These are phyloP conservation scores for Trametes elegans DNA, from an alignment of 768 basidiomycete species.

Conservation along the genomic window DNA sequence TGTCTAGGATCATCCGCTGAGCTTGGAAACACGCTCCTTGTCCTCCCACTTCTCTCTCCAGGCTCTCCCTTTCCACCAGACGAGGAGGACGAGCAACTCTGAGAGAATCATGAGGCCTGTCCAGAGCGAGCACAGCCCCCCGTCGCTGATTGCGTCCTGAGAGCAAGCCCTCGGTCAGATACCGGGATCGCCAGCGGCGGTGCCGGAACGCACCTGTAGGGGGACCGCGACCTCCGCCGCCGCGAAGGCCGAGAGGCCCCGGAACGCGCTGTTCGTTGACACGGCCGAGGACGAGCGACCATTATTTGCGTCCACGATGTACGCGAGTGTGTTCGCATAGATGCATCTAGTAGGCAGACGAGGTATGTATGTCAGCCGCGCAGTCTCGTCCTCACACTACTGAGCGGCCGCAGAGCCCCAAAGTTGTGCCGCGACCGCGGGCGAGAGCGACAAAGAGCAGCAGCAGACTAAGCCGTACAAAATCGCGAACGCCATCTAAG, in stretches of 20 bases:
- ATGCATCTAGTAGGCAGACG: slow-evolving; percentile 42
- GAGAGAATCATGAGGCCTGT: slow-evolving; percentile 50
- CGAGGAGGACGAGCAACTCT: slow-evolving; percentile 56
- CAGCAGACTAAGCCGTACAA: slow-evolving; percentile 36
- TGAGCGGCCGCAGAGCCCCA: slow-evolving; percentile 22
- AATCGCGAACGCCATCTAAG: slow-evolving; percentile 31
- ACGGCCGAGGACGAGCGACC: slow-evolving; percentile 77
- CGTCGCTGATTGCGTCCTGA: slow-evolving; percentile 71
- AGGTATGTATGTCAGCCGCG: too few relatives aligned
- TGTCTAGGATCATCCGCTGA: too few relatives aligned
- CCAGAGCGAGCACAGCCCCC: slow-evolving; percentile 74
- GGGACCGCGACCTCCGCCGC: slow-evolving; percentile 74
- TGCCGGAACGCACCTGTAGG: slow-evolving; percentile 51
- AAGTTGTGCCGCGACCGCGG: slow-evolving; percentile 28
- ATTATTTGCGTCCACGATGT: slow-evolving; percentile 82
- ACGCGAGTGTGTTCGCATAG: slow-evolving; percentile 72
- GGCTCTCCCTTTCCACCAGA: slow-evolving; percentile 52
- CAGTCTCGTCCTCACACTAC: too few relatives aligned
- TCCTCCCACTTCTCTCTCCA: slow-evolving; percentile 57
- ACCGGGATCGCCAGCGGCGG: background rate
- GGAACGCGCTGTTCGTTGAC: slow-evolving; percentile 74
- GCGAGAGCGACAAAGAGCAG: slow-evolving; percentile 35
- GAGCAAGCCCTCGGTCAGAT: too few relatives aligned
- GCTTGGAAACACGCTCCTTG: slow-evolving; percentile 34
- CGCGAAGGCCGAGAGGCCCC: slow-evolving; percentile 67